These are phyloP conservation scores for Cryphonectria naterciae DNA, from an alignment of 2,329 filamentous ascomycete species.

Conservation along the genomic window DNA sequence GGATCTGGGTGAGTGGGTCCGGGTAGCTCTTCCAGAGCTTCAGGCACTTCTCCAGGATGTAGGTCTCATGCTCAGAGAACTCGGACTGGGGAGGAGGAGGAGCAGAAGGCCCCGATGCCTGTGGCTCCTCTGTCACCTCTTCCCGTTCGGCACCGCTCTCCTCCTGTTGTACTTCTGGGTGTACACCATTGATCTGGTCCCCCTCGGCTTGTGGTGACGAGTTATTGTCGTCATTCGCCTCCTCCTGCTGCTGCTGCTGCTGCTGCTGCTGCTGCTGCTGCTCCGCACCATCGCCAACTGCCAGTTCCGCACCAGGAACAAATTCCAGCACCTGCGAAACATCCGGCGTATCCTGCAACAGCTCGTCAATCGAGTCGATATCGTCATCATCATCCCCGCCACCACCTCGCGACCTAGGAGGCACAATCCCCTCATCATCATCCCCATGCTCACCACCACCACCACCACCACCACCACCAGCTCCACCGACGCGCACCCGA, in stretches of 20 bases:
- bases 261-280: constrained; percentile 12
- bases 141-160: too few relatives aligned
- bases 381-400: constrained; percentile 43
- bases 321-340: constrained; percentile 47
- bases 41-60: constrained; percentile 60
- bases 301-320: not conserved
- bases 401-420: constrained; percentile 39
- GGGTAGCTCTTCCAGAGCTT: constrained; percentile 68
- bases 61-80: constrained; percentile 51
- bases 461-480: constrained; percentile 31
- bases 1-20: constrained; percentile 58
- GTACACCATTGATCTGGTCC: constrained; percentile 17
- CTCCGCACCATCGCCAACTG: not conserved
- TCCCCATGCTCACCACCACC: constrained; percentile 43
- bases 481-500: constrained; percentile 37
- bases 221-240: constrained; percentile 31
- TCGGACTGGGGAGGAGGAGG: constrained; percentile 39
- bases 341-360: constrained; percentile 62
- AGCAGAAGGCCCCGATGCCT: constrained; percentile 18
- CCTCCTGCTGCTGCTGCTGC: constrained; percentile 25
- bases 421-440: constrained; percentile 41
- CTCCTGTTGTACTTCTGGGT: constrained; percentile 20
- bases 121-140: constrained; percentile 31
- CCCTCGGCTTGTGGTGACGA: constrained; percentile 34
- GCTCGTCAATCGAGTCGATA: constrained; percentile 58